These are phyloP conservation scores for Sicyos edulis DNA, from an alignment of 306 rosid genomes.

Conservation along the genomic window DNA sequence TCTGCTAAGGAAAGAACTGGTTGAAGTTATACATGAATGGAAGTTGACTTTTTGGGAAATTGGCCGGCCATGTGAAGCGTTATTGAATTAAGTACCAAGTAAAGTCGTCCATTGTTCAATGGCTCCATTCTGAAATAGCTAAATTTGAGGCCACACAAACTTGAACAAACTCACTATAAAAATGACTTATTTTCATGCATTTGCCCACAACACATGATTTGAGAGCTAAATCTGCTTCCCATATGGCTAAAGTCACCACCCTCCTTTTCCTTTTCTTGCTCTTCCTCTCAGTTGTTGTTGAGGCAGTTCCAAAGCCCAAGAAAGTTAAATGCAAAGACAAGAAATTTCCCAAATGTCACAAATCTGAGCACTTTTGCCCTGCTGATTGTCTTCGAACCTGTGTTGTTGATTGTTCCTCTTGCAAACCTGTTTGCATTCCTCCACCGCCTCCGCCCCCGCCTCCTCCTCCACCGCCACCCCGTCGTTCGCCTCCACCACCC, in stretches of 20 bases:
- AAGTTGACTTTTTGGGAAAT: background rate
- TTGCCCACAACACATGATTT: slow-evolving; percentile 1
- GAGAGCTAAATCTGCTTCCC: background rate
- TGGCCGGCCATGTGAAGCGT: background rate
- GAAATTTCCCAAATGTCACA: slow-evolving; percentile 27
- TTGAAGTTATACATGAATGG: no score
- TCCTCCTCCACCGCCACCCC: slow-evolving; percentile 21
- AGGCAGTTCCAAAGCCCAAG: slow-evolving; percentile 32
- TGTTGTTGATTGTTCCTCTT: slow-evolving; percentile 27
- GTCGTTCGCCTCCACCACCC: slow-evolving; percentile 17
- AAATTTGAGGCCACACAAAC: background rate
- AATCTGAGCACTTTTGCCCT: slow-evolving; percentile 27
- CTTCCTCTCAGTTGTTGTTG: slow-evolving; percentile 14
- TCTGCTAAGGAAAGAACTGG: no score
- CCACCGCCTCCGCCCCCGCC: slow-evolving; percentile 17
- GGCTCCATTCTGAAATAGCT: no score
- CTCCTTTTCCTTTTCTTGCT: slow-evolving; percentile 16
- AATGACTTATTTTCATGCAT: background rate
- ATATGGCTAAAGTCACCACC: slow-evolving; percentile 11
- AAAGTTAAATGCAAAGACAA: slow-evolving; percentile 41
- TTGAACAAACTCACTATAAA: background rate
- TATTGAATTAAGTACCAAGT: background rate
- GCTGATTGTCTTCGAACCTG: slow-evolving; percentile 29
- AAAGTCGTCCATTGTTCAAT: background rate
- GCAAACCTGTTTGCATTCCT: slow-evolving; percentile 27